A percentile compares a stretch with the other conserved stretches of the same genome.
These are phyloP conservation scores for Capsicum chinense DNA, from an alignment of 257 asterid genomes.

Conservation along the genomic window DNA sequence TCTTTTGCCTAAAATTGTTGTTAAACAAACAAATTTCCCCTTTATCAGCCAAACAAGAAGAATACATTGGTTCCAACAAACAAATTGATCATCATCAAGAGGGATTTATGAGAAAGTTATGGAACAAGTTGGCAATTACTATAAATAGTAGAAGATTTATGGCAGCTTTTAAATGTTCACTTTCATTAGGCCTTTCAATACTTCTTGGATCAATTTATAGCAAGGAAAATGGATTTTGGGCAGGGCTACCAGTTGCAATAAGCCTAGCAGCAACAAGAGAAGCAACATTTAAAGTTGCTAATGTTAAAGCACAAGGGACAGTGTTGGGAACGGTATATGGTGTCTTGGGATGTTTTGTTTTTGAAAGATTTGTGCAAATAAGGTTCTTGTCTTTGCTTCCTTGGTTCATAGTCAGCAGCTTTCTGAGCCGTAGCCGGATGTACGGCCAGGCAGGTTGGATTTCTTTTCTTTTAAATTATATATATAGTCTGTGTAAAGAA, in stretches of 20 bases:
- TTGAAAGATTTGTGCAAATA: conserved; percentile 53
- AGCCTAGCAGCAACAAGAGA: conserved; percentile 71
- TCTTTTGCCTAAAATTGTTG: conserved; percentile 71
- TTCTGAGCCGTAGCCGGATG: conserved; percentile 70
- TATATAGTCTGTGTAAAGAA: too few relatives aligned
- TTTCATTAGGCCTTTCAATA: conserved; percentile 70
- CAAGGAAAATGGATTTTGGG: conserved; percentile 76
- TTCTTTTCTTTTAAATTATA: neutral
- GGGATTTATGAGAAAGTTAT: conserved; percentile 27
- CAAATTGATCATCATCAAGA: neutral
- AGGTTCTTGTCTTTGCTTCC: conserved; percentile 82
- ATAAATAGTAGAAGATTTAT: conserved; percentile 52
- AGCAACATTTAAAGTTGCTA: conserved; percentile 76
- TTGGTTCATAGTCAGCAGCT: conserved; percentile 80
- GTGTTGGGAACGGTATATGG: conserved; percentile 86
- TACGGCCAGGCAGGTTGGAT: conserved; percentile 80
- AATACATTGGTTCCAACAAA: conserved; percentile 32
- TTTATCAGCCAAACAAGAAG: conserved; percentile 34
- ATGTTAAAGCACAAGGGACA: conserved; percentile 83
- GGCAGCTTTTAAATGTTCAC: conserved; percentile 70
- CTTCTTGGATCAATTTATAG: conserved; percentile 66
- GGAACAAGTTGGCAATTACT: conserved; percentile 27
- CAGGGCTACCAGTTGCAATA: conserved; percentile 80
- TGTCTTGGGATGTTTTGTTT: conserved; percentile 72
- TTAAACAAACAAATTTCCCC: conserved; percentile 36